phyloP scores from a whole-genome alignment of 306 rosid genomes.

The Benincasa hispida region DNA sequence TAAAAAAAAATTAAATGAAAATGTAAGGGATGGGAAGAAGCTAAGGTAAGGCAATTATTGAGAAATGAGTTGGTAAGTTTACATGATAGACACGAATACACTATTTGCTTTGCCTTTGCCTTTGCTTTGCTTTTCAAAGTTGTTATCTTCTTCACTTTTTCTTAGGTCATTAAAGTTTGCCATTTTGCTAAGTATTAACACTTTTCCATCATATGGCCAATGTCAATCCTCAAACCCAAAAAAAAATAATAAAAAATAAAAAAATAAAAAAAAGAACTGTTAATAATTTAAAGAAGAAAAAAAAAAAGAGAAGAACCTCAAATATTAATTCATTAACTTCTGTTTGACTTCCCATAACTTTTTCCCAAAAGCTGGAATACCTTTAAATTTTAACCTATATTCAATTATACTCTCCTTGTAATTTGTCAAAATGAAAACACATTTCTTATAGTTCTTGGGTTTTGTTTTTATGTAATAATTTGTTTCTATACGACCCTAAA shows the following conservation, averaged over 20 bases:
- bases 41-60: neutral
- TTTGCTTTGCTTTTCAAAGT: neutral
- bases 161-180: neutral
- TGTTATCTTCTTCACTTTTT: constrained; percentile 5
- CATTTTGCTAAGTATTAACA: neutral
- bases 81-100: constrained; percentile 2
- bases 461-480: neutral
- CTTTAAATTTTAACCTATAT: neutral
- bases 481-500: neutral
- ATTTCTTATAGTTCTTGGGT: neutral
- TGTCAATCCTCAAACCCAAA: neutral
- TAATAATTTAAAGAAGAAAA: too few species aligned
- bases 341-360: neutral
- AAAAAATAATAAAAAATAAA: neutral
- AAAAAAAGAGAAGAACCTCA: neutral
- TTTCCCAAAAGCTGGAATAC: neutral
- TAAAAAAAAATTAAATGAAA: neutral
- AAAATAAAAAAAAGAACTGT: too few species aligned
- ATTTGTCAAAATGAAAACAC: neutral
- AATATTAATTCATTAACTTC: neutral
- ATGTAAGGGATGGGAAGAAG: neutral
- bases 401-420: neutral
- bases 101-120: neutral
- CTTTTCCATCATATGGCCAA: neutral
- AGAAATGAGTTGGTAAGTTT: constrained; percentile 5